Conservation (phyloP, 192 early-diverging fungal genomes). For the Coemansia aciculifera region DNA sequence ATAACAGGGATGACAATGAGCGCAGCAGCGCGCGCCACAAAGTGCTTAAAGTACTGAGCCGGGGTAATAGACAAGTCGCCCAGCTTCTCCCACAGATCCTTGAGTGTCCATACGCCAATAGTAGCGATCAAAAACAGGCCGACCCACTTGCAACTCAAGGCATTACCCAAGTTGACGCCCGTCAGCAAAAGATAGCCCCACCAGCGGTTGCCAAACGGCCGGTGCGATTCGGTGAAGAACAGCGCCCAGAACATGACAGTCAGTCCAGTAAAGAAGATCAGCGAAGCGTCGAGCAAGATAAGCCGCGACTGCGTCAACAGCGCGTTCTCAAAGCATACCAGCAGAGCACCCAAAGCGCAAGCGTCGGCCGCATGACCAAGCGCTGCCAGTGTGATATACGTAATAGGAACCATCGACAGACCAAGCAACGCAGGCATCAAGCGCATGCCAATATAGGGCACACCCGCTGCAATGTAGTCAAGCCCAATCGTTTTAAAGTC, state of each 20-base stretch:
- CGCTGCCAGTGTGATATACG: conserved; percentile 77
- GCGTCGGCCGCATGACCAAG: conserved; percentile 74
- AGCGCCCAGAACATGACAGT: conserved; percentile 82
- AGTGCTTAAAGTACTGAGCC: conserved; percentile 61
- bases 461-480: conserved; percentile 84
- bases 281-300: conserved; percentile 90
- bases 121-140: conserved; percentile 87
- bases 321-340: conserved; percentile 91
- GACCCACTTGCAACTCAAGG: conserved; percentile 88
- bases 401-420: conserved; percentile 78
- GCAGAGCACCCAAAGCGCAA: conserved; percentile 68
- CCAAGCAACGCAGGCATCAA: conserved; percentile 79
- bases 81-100: conserved; percentile 87
- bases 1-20: conserved; percentile 78
- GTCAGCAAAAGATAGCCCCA: conserved; percentile 87
- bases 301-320: conserved; percentile 88
- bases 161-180: conserved; percentile 73
- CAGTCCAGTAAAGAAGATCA: conserved; percentile 83
- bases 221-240: conserved; percentile 73
- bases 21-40: conserved; percentile 78
- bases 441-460: conserved; percentile 92
- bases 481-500: conserved; percentile 93
- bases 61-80: conserved; percentile 69
- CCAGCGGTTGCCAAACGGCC: conserved; percentile 79
- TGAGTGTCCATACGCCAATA: conserved; percentile 79